These are phyloP conservation scores for Aspergillus fischeri DNA, from an alignment of 2,329 filamentous ascomycete species.

Conservation along the genomic window DNA sequence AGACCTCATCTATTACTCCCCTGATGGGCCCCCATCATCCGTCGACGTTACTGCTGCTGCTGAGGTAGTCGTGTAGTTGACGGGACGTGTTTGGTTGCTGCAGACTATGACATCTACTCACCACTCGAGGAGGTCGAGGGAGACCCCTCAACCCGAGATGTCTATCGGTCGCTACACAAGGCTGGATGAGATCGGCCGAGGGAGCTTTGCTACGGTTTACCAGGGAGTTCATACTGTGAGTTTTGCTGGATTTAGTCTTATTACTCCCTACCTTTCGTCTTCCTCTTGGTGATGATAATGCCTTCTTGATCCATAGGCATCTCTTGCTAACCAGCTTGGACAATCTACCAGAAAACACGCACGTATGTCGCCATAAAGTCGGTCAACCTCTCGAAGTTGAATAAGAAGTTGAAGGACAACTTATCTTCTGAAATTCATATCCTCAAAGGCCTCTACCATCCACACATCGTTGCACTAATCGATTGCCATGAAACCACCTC, in stretches of 20 bases:
- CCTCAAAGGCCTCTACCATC: slow-evolving; percentile 86
- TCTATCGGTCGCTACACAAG: slow-evolving; percentile 73
- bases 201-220: slow-evolving; percentile 96
- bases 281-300: neutral
- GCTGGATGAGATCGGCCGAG: slow-evolving; percentile 88
- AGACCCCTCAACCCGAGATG: slow-evolving; percentile 31
- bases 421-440: slow-evolving; percentile 94
- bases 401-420: slow-evolving; percentile 95
- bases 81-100: slow-evolving; percentile 18
- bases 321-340: slow-evolving; percentile 10
- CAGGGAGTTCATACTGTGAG: slow-evolving; percentile 78
- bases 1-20: slow-evolving; percentile 16
- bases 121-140: slow-evolving; percentile 39
- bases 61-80: slow-evolving; percentile 37
- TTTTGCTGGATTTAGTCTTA: slow-evolving; percentile 13
- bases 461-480: slow-evolving; percentile 93
- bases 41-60: slow-evolving; percentile 22
- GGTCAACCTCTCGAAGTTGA: slow-evolving; percentile 83
- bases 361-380: slow-evolving; percentile 93
- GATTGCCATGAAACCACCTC: slow-evolving; percentile 83
- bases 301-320: neutral
- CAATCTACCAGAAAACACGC: slow-evolving; percentile 60
- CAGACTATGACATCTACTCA: slow-evolving; percentile 38
- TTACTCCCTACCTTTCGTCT: neutral
- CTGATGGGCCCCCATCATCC: slow-evolving; percentile 33